These are phyloP conservation scores for Monilinia vaccinii-corymbosi DNA, from an alignment of 2,329 filamentous ascomycete genomes.

Conservation along the genomic window DNA sequence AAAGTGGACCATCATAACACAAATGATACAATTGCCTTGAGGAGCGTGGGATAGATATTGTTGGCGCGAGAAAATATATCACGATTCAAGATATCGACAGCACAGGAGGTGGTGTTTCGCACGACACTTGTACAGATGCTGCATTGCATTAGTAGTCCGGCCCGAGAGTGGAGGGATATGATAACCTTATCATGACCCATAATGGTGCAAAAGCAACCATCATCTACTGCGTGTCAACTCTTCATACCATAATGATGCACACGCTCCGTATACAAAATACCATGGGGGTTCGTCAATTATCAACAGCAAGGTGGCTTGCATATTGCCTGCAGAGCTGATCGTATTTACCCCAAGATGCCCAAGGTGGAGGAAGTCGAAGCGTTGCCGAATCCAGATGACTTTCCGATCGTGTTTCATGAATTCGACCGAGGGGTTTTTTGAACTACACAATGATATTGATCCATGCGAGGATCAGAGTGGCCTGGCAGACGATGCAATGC, in stretches of 20 bases:
- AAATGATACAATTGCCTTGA: not conserved
- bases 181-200: not conserved
- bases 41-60: not conserved
- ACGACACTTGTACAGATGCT: not conserved
- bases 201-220: not conserved
- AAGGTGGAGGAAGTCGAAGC: not conserved
- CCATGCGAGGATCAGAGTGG: not conserved
- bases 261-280: too few species aligned
- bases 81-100: not conserved
- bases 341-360: not conserved
- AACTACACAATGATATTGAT: not conserved
- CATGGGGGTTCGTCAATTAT: not conserved
- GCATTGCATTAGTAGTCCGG: not conserved
- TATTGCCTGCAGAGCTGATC: not conserved
- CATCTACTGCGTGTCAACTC: not conserved
- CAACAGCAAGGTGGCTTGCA: not conserved
- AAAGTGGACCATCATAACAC: not conserved
- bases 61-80: not conserved
- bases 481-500: not conserved
- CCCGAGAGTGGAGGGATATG: not conserved
- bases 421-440: not conserved
- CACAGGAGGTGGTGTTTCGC: not conserved
- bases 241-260: not conserved
- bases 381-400: not conserved
- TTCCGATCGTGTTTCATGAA: not conserved